phyloP scores from a whole-genome alignment of 805 yeast genomes.

The Candida patagonica region DNA sequence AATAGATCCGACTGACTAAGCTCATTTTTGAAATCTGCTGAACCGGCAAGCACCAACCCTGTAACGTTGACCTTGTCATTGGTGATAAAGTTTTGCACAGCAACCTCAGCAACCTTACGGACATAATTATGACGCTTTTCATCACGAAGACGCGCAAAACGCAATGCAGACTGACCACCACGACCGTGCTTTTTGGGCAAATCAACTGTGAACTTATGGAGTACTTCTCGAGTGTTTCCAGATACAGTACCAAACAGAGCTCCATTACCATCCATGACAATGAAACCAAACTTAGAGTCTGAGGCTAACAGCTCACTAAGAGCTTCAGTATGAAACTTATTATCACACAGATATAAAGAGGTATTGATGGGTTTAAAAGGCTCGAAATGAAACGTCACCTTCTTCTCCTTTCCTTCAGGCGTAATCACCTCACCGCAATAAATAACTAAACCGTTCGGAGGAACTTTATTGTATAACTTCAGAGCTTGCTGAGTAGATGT shows the following conservation, averaged over 20 bases:
- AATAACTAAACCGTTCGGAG: constrained; percentile 88
- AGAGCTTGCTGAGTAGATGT: constrained; percentile 97
- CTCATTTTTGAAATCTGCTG: constrained; percentile 97
- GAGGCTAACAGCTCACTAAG: constrained; percentile 86
- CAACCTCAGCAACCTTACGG: constrained; percentile 95
- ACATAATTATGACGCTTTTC: constrained; percentile 98
- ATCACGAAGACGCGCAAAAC: constrained; percentile 98
- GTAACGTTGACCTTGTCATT: constrained; percentile 88
- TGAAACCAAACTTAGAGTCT: constrained; percentile 95
- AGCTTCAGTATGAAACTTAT: constrained; percentile 97
- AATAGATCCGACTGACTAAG: constrained; percentile 87
- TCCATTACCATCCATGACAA: constrained; percentile 99
- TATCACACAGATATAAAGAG: constrained; percentile 91
- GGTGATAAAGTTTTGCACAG: constrained; percentile 95
- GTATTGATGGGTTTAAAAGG: constrained; percentile 99
- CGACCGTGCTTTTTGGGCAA: constrained; percentile 99
- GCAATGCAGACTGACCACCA: constrained; percentile 99
- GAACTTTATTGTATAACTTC: constrained; percentile 80
- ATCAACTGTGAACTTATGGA: constrained; percentile 94
- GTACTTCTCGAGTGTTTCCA: constrained; percentile 93
- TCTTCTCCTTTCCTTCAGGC: constrained; percentile 95
- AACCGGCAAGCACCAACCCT: constrained; percentile 95
- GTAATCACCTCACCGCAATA: constrained; percentile 98
- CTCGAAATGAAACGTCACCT: constrained; percentile 93
- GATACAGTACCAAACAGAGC: constrained; percentile 89